Percentiles rank a stretch among this genome's conserved stretches.
phyloP scores from a whole-genome alignment of 2,329 filamentous ascomycete genomes.

The Cryphonectria radicalis region DNA sequence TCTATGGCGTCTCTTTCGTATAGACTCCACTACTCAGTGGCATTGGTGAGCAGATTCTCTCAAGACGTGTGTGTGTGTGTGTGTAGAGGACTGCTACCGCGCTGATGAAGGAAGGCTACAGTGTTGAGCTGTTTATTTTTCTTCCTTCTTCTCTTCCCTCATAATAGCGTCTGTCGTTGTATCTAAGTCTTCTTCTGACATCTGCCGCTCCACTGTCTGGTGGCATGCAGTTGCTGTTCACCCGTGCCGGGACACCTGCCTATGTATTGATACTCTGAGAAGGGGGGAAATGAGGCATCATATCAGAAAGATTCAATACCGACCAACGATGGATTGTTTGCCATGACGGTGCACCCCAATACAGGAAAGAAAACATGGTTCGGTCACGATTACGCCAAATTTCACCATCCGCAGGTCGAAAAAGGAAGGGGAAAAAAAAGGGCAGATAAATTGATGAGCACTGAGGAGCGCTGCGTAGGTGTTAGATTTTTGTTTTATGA shows the following conservation, averaged over 20 bases:
- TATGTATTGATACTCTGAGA: no score
- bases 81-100: no score
- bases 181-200: not conserved
- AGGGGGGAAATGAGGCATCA: not conserved
- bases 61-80: no score
- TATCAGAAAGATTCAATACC: not conserved
- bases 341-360: not conserved
- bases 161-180: not conserved
- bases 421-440: not conserved
- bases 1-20: no score
- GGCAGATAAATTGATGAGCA: not conserved
- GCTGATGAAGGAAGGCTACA: not conserved
- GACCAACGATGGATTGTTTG: not conserved
- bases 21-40: no score
- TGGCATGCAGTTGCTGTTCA: not conserved
- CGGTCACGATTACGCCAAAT: not conserved
- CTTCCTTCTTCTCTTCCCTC: no score
- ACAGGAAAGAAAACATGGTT: not conserved
- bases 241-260: not conserved
- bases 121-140: not conserved
- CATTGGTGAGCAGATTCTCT: no score
- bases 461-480: slow-evolving; percentile 6
- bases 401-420: not conserved
- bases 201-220: not conserved
- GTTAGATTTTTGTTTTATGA: not conserved